Evolutionary conservation across 805 yeast genomes (phyloP).

Genomic region (Naumovozyma dairenensis): DNA sequence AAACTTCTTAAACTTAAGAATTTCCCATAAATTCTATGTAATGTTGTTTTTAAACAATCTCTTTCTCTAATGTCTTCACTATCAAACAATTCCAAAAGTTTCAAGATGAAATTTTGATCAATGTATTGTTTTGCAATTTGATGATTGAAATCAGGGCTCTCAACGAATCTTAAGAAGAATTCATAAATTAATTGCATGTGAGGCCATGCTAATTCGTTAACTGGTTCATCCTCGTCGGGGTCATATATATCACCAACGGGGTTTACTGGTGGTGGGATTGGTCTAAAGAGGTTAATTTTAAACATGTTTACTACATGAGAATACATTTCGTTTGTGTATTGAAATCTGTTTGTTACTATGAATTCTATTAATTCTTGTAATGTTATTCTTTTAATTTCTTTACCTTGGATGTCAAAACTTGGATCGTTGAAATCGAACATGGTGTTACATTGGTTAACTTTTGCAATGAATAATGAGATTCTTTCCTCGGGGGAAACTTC

Average conservation of each 20-base stretch:
- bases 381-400: conserved; percentile 81
- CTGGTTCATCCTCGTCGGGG: conserved; percentile 98
- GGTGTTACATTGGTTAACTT: conserved; percentile 88
- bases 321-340: conserved; percentile 86
- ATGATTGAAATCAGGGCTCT: conserved; percentile 89
- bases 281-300: conserved; percentile 78
- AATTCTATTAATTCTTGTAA: conserved; percentile 84
- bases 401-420: conserved; percentile 81
- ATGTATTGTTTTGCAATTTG: conserved; percentile 87
- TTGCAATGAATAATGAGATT: conserved; percentile 62
- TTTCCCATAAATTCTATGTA: conserved; percentile 94
- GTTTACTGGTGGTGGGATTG: conserved; percentile 96
- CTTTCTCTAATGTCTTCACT: conserved; percentile 95
- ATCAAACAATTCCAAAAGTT: conserved; percentile 80
- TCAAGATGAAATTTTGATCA: conserved; percentile 80
- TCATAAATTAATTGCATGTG: conserved; percentile 97
- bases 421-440: conserved; percentile 94
- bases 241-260: conserved; percentile 94
- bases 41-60: conserved; percentile 86
- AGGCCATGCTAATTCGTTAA: conserved; percentile 94
- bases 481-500: conserved; percentile 81
- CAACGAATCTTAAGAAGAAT: conserved; percentile 84
- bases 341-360: conserved; percentile 70
- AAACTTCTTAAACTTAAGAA: conserved; percentile 81
- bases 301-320: conserved; percentile 84